Conservation (phyloP, 2,329 filamentous ascomycete genomes). For the Epichloe glyceriae region DNA sequence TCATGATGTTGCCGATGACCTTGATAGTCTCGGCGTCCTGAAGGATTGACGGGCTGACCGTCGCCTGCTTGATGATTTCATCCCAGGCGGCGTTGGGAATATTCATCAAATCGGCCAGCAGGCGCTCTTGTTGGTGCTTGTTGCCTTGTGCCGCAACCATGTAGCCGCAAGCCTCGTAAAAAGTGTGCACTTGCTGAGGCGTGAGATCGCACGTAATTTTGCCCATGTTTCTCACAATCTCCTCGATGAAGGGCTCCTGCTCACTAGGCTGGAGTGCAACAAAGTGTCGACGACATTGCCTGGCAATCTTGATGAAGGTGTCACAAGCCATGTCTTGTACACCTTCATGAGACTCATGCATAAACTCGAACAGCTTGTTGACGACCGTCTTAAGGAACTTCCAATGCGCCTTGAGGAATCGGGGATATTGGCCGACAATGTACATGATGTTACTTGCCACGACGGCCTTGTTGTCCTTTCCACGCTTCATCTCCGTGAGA, state of each 20-base stretch:
- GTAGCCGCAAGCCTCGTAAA: constrained; percentile 97
- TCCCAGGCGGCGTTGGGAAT: constrained; percentile 94
- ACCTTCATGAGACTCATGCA: constrained; percentile 98
- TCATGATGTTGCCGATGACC: constrained; percentile 99
- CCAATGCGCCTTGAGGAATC: constrained; percentile 98
- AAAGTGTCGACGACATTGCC: constrained; percentile 95
- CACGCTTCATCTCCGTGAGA: constrained; percentile 96
- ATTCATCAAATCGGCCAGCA: constrained; percentile 85
- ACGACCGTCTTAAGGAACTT: constrained; percentile 99
- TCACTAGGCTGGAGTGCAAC: constrained; percentile 92
- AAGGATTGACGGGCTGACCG: constrained; percentile 69
- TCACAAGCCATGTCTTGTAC: constrained; percentile 99
- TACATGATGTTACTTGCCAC: constrained; percentile 99
- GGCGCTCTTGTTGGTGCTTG: constrained; percentile 80
- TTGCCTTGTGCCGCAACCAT: constrained; percentile 98
- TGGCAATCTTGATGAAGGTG: constrained; percentile 98
- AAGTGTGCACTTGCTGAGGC: constrained; percentile 95
- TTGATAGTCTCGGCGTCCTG: constrained; percentile 95
- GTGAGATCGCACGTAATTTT: constrained; percentile 93
- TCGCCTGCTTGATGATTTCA: constrained; percentile 80
- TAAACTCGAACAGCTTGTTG: constrained; percentile 99
- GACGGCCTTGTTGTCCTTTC: constrained; percentile 98
- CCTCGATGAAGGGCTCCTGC: constrained; percentile 92
- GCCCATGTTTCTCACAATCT: constrained; percentile 89
- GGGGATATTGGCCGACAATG: constrained; percentile 96